Evolutionary conservation across 345 rosid genomes (phyloP), one percentile per base, ranked within the genome.

Genomic region (Carallia pectinifolia): DNA sequence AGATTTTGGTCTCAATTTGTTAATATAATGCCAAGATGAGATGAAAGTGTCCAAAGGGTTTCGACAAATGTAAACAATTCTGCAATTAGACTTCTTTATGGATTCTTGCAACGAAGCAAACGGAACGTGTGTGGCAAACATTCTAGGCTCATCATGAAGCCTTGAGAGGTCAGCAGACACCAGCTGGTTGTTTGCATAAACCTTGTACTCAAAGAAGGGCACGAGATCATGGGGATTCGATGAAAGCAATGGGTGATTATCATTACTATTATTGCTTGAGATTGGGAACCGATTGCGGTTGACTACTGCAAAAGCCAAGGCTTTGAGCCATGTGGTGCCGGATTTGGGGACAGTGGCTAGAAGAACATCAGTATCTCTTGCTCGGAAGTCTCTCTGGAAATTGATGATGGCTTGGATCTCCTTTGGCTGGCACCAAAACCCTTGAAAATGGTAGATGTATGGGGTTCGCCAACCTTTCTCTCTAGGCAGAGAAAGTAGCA

Each of bases 381-480:
- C 78, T 31, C 52, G 65, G 71, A 81, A 84, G 40, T 84, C 78
- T 0, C 40, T 72, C 3, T 81, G 83, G 48, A 81, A 81, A 34
- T 78, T 76, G 7, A 70, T 6, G 4, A 84, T 79, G 47, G 95
- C 80, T 75, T 86, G 85, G 59, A 92, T 87, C 74, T 86, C 83
- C 15, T 73, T 74, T 27, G 87, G 56, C 47, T 84, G 93, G 81
- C 89, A 89, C 98, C 97, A 93, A 69, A 84, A 87, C 0, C 86
- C 89, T 76, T 89, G 90, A 69, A 81, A 87, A 19, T 72, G 39
- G 58, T 87, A 87, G 61, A 88, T 72, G 76, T 73, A 76, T 19
- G 78, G 79, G 58, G 94, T 87, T 77, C 92, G 77, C 92, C 94
- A 92, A 4, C 94, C 94, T 71, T 71, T 83, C 65, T 85, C 88